phyloP scores from a whole-genome alignment of 441 rosid genomes.

The Euphorbia schlechtendalii region DNA sequence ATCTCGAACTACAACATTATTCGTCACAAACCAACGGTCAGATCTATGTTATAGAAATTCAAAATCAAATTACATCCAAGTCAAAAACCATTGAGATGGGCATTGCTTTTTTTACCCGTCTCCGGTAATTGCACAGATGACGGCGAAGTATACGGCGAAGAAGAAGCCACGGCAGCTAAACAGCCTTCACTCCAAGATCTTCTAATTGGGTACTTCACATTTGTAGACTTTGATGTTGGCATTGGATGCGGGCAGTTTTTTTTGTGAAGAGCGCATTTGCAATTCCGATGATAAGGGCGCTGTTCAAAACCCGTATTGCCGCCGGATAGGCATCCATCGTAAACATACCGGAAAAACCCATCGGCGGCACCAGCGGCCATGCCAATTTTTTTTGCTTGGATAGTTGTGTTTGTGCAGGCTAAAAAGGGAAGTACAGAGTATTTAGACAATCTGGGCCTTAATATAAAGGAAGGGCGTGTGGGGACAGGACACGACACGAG shows the following conservation, averaged over 20 bases:
- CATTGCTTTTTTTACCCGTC: neutral
- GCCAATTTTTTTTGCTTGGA: neutral
- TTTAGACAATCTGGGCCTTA: neutral
- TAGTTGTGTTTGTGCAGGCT: neutral
- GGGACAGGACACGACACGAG: neutral
- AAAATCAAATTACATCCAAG: neutral
- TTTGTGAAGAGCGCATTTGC: constrained; percentile 59
- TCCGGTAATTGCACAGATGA: neutral
- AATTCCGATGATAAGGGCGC: constrained; percentile 67
- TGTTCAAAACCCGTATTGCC: constrained; percentile 38
- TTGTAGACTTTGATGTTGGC: constrained; percentile 26
- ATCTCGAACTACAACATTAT: neutral
- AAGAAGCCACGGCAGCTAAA: constrained; percentile 23
- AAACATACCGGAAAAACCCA: constrained; percentile 43
- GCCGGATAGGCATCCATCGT: constrained; percentile 47
- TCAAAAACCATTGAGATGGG: constrained; percentile 10
- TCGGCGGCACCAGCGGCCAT: constrained; percentile 49
- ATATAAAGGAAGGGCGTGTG: neutral
- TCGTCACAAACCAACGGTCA: too few relatives aligned
- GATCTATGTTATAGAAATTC: neutral
- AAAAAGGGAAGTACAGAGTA: too few relatives aligned
- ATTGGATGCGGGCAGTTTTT: constrained; percentile 26
- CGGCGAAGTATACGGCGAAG: constrained; percentile 38
- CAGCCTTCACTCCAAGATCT: constrained; percentile 57
- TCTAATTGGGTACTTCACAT: constrained; percentile 48